Base-by-base conservation (phyloP, 2,329 filamentous ascomycete genomes). In the Plenodomus tracheiphilus region DNA sequence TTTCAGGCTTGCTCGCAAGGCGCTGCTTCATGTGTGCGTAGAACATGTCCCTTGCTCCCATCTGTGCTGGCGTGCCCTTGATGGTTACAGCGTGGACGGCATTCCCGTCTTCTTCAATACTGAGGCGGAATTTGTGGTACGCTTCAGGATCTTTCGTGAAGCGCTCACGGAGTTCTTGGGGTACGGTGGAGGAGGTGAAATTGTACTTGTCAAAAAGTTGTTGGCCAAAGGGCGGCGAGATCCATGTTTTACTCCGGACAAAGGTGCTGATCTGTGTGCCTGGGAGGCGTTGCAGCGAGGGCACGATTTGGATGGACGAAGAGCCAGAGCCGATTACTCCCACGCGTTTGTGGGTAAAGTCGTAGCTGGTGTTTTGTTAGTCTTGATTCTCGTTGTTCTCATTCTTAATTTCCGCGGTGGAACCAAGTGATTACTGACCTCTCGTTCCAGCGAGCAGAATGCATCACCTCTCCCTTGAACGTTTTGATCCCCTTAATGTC, bases 261-360 rank as follows among this genome's bases (percentile, higher is more conserved):
- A 71, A 72, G n/a, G 59, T 63, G 16, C 54, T 57, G 7, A 70
- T 51, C 11, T 69, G 60, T 0, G 68, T 68, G 5, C 62, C 64
- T 4, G 64, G 41, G 13, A 72, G 35, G 7, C 62, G 63, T 57
- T 73, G 75, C 2, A 77, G 65, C 2, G 65, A 66, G 2, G 69
- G 65, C 2, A 76, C 69, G 17, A 75, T 75, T 41, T 75, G 72
- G 16, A 76, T 76, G 0, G 74, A 72, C 13, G 69, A 72, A 28
- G 67, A 62, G 16, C 70, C 68, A 8, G 64, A 63, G 4, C 69
- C 69, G 20, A 72, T 71, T 2, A 72, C 65, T 3, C 61, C 69
- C 18, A 72, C 54, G n/a, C 64, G 58, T 45, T 72, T 72, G 39
- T 65, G 57, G 3, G 53, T 52, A 40, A 65, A 69, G 40, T 71